Percentiles rank a stretch among this genome's conserved stretches.
phyloP scores from a whole-genome alignment of 208 protist genomes.

The Tetramitus jugosus region DNA sequence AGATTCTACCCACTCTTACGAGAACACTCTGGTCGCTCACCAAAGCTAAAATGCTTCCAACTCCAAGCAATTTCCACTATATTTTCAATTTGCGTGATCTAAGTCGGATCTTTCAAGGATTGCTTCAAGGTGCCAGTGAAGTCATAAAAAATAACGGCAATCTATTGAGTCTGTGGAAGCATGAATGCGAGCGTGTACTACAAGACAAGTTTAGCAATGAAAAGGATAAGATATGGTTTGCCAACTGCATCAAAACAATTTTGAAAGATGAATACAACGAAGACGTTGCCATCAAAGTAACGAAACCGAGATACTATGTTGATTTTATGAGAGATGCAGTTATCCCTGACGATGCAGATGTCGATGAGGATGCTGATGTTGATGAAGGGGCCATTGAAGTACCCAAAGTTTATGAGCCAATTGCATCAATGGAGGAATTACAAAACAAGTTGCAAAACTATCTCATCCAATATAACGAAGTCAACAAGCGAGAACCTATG shows the following conservation, averaged over 20 bases:
- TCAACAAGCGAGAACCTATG: conserved; percentile 43
- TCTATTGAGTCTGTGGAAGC: conserved; percentile 46
- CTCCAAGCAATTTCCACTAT: conserved; percentile 73
- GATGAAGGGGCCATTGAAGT: not conserved
- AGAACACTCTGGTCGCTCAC: conserved; percentile 47
- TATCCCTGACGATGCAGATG: not conserved
- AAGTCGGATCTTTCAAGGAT: conserved; percentile 56
- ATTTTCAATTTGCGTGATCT: conserved; percentile 77
- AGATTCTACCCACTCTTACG: conserved; percentile 13
- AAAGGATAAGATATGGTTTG: not conserved
- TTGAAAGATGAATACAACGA: conserved; percentile 10
- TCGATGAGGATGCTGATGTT: conserved; percentile 27
- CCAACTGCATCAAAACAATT: not conserved
- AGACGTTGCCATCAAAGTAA: not conserved
- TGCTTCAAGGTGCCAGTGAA: conserved; percentile 41
- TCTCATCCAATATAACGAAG: conserved; percentile 58
- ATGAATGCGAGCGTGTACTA: conserved; percentile 63
- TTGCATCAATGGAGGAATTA: conserved; percentile 36
- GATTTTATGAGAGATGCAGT: conserved; percentile 10
- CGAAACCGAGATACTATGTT: conserved; percentile 2
- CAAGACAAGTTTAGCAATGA: conserved; percentile 51
- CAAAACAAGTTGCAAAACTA: conserved; percentile 33
- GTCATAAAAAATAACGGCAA: conserved; percentile 26
- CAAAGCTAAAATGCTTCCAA: conserved; percentile 60
- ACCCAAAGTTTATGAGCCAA: conserved; percentile 58